Conservation (phyloP, 148 eudicot species). For the Fallopia convolvulus region DNA sequence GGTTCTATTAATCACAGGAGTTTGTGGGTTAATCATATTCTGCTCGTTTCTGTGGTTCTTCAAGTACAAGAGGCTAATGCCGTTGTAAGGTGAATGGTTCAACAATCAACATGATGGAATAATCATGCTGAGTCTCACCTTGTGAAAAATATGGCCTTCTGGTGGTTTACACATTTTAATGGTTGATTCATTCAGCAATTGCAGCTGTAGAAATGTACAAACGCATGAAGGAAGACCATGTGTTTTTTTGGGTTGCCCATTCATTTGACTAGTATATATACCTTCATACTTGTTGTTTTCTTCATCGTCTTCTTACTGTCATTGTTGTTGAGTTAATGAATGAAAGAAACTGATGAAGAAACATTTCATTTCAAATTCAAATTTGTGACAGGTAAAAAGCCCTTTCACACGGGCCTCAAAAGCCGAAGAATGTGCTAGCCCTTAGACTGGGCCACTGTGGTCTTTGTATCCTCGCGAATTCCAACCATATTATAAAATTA, state of each 20-base stretch:
- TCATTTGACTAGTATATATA: neutral
- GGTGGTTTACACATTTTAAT: neutral
- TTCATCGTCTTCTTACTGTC: neutral
- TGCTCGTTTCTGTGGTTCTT: slow-evolving; percentile 72
- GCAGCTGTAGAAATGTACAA: neutral
- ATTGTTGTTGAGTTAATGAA: too few relatives aligned
- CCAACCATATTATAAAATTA: neutral
- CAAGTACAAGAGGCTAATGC: slow-evolving; percentile 82
- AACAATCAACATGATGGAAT: neutral
- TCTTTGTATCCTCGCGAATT: neutral
- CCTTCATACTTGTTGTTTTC: neutral
- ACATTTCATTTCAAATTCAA: neutral
- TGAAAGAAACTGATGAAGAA: too few relatives aligned
- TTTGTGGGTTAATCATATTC: slow-evolving; percentile 54
- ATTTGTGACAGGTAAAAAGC: neutral
- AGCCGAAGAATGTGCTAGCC: neutral
- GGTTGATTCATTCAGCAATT: neutral
- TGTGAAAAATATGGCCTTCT: neutral
- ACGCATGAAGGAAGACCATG: neutral
- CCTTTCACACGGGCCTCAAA: neutral
- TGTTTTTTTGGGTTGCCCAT: neutral
- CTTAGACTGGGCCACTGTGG: neutral
- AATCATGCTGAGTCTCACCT: neutral
- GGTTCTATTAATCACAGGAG: slow-evolving; percentile 70
- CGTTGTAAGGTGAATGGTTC: slow-evolving; percentile 36